Evolutionary conservation across 257 asterid species (phyloP).

Genomic region (Capsicum pubescens): DNA sequence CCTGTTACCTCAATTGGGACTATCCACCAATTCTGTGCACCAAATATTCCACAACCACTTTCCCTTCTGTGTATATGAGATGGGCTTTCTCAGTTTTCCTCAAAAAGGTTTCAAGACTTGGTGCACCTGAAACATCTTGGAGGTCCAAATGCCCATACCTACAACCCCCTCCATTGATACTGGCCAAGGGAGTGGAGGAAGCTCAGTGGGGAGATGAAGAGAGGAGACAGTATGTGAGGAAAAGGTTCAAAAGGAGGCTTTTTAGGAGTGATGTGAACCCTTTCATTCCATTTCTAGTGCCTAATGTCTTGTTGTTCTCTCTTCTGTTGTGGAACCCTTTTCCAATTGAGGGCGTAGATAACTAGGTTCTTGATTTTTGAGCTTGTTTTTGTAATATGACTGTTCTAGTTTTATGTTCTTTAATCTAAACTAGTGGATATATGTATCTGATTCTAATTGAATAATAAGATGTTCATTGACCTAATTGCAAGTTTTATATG

Average conservation of each 20-base stretch:
- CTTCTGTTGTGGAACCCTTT: slow-evolving; percentile 70
- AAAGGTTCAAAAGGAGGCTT: slow-evolving; percentile 55
- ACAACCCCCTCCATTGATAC: slow-evolving; percentile 64
- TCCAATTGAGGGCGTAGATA: slow-evolving; percentile 21
- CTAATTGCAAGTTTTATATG: neutral
- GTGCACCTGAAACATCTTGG: slow-evolving; percentile 75
- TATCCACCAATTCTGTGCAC: slow-evolving; percentile 89
- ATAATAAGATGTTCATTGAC: neutral
- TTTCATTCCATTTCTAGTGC: slow-evolving; percentile 59
- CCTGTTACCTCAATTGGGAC: slow-evolving; percentile 93
- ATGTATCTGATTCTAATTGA: neutral
- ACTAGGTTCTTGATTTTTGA: slow-evolving; percentile 5
- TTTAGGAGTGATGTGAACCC: slow-evolving; percentile 57
- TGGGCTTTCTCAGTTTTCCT: slow-evolving; percentile 69
- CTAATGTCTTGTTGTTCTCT: slow-evolving; percentile 60
- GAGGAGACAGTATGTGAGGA: slow-evolving; percentile 56
- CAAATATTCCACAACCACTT: slow-evolving; percentile 34
- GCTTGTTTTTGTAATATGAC: neutral
- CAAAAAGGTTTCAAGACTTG: slow-evolving; percentile 51
- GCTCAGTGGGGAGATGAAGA: slow-evolving; percentile 74
- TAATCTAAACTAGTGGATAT: neutral
- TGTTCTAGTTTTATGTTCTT: neutral
- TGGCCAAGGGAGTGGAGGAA: slow-evolving; percentile 80
- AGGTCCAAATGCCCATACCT: slow-evolving; percentile 87
- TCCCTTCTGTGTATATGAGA: slow-evolving; percentile 41